phyloP scores from a whole-genome alignment of 768 basidiomycete genomes.

The Tylopilus sp. region DNA sequence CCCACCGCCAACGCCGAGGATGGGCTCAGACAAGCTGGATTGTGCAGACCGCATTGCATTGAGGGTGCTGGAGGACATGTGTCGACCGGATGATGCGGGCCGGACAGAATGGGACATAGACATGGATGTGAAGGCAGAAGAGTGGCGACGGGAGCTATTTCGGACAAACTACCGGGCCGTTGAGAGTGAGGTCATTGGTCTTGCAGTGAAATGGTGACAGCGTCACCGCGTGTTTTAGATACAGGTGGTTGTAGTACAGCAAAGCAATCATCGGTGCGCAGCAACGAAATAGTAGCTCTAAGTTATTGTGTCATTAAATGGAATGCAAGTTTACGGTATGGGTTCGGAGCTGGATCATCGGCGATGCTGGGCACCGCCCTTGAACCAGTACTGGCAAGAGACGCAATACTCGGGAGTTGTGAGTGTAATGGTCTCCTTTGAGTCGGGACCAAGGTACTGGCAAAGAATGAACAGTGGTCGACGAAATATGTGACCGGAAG shows the following conservation, averaged over 20 bases:
- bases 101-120: conserved; percentile 33
- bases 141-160: conserved; percentile 46
- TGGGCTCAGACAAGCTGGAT: conserved; percentile 6
- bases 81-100: conserved; percentile 29
- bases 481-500: neutral
- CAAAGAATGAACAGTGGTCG: conserved; percentile 1
- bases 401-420: conserved; percentile 51
- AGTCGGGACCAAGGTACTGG: conserved; percentile 68
- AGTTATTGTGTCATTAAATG: conserved; percentile 26
- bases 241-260: conserved; percentile 20
- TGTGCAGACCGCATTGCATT: conserved; percentile 25
- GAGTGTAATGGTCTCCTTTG: conserved; percentile 54
- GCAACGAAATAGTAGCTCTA: conserved; percentile 28
- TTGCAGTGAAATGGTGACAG: conserved; percentile 69
- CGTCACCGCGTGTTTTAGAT: conserved; percentile 16
- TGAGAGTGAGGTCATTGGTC: conserved; percentile 76
- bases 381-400: conserved; percentile 60
- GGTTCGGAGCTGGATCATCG: conserved; percentile 21
- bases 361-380: conserved; percentile 41
- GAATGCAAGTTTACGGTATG: conserved; percentile 5
- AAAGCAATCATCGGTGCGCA: conserved; percentile 13
- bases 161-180: conserved; percentile 84
- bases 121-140: conserved; percentile 43
- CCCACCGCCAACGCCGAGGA: conserved; percentile 37
- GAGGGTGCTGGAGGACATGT: conserved; percentile 41